These are phyloP conservation scores for Tagetes patula DNA, from an alignment of 129 eudicot genomes.

Conservation along the genomic window DNA sequence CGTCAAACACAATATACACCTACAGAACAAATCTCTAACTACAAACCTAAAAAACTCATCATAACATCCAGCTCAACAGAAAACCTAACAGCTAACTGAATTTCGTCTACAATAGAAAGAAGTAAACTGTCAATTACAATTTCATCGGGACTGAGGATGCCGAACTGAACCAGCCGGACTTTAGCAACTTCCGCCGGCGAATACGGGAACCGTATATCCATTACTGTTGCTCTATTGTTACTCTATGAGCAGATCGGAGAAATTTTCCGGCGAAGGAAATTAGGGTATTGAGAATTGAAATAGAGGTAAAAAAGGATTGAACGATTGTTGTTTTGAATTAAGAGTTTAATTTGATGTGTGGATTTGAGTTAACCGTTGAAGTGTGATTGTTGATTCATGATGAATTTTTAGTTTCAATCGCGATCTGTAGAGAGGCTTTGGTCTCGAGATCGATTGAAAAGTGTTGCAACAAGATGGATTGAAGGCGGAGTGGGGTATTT, in stretches of 20 bases:
- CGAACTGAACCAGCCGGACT: slow-evolving; percentile 84
- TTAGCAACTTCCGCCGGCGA: slow-evolving; percentile 98
- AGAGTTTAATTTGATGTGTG: background rate
- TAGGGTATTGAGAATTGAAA: slow-evolving; percentile 27
- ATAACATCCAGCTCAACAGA: background rate
- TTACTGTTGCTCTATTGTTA: slow-evolving; percentile 20
- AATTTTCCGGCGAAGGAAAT: background rate
- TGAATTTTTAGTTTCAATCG: background rate
- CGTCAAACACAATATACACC: background rate
- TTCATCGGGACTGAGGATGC: slow-evolving; percentile 95
- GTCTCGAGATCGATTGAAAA: slow-evolving; percentile 20
- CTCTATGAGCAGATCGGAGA: slow-evolving; percentile 22
- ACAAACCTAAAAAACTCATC: too few relatives aligned
- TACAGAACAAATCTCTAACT: too few relatives aligned
- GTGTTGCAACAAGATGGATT: background rate
- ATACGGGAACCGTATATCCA: slow-evolving; percentile 87
- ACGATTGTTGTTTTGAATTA: slow-evolving; percentile 1
- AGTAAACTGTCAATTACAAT: slow-evolving; percentile 51
- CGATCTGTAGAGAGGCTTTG: background rate
- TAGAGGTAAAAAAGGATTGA: background rate
- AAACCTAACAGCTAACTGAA: slow-evolving; percentile 1
- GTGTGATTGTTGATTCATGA: background rate
- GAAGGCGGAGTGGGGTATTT: slow-evolving; percentile 30
- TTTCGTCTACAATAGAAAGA: background rate
- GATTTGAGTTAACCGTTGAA: slow-evolving; percentile 16